These are phyloP conservation scores for Perkinsus olseni DNA, from an alignment of 169 alveolate species.

Conservation along the genomic window DNA sequence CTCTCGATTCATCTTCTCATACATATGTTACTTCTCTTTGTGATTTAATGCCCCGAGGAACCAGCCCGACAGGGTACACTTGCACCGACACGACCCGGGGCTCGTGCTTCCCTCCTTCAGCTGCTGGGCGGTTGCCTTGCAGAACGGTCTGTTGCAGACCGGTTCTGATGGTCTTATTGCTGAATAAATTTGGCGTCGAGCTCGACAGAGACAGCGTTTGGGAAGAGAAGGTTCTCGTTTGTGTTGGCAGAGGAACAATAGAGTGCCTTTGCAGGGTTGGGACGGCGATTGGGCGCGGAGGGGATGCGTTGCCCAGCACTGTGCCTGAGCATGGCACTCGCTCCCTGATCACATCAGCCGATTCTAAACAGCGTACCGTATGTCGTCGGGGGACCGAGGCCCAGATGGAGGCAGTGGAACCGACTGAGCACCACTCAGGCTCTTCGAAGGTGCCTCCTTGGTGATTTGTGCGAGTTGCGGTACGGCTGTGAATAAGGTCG, in stretches of 20 bases:
- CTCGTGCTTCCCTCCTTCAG: not conserved
- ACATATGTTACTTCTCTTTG: not conserved
- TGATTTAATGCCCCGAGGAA: not conserved
- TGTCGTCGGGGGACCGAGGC: not conserved
- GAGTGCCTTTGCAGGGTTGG: not conserved
- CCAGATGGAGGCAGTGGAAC: not conserved
- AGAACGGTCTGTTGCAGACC: too few relatives aligned
- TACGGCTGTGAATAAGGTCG: not conserved
- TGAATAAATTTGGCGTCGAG: not conserved
- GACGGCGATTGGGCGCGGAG: not conserved
- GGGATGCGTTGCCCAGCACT: not conserved
- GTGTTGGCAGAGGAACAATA: not conserved
- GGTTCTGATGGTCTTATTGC: not conserved
- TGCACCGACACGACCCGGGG: not conserved
- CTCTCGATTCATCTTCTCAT: not conserved
- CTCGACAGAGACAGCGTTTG: not conserved
- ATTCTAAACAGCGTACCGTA: not conserved
- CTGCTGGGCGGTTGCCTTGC: too few relatives aligned
- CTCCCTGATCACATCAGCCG: not conserved
- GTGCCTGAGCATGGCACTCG: too few relatives aligned
- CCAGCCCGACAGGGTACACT: not conserved
- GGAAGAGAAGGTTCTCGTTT: not conserved
- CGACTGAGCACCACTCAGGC: not conserved
- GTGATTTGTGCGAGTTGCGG: not conserved
- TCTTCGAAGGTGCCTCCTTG: not conserved